Evolutionary conservation across 1,284 basidiomycete species (phyloP), one percentile per base, ranked within the genome.

Genomic region (Pulveroboletus ridleyi): DNA sequence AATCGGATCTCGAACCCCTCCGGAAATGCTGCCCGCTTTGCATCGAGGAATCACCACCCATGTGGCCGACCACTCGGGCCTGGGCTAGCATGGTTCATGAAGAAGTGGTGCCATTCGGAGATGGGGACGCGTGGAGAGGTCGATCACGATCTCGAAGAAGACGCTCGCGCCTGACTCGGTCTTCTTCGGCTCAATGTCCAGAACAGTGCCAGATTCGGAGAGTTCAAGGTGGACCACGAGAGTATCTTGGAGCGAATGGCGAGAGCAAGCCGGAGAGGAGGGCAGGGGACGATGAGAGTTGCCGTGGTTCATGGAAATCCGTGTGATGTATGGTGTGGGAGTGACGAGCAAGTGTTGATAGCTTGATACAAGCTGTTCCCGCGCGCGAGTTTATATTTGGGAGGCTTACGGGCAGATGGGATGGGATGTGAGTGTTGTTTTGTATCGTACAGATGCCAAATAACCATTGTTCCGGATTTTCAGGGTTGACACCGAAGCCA

Each of bases 31-130:
- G 97, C 72, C 89, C 95, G 0, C 80, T 86, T 54, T 94, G 94
- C 72, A 94, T 98, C 71, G 96, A 98, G 74, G 97, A 98, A 90
- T 78, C 91, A 95, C 72, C 96, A 98, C 77, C 92, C 95, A 0
- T 89, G 94, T 15, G 95, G 95, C 2, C 86, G 93, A 41, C 94
- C 95, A 1, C 87, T 95, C 69, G 98, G 98, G 79, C 94, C 95
- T 1, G 94, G 92, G 0, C 84, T 98, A 7, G 95, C 95, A 52
- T 98, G 94, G 94, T 85, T 98, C 55, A 92, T 93, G 54, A 91
- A 92, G 73, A 95, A 94, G 74, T 97, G 95, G 94, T 89, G 94
- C 62, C 86, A 86, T 10, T 85, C 89, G 57, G 92, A 94, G 68
- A 98, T 98, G 58, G 96, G 98, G 77, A 86, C 84, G 1, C 80